Conservation (phyloP, 139 green algal species). For the Tetradesmus obliquus region DNA sequence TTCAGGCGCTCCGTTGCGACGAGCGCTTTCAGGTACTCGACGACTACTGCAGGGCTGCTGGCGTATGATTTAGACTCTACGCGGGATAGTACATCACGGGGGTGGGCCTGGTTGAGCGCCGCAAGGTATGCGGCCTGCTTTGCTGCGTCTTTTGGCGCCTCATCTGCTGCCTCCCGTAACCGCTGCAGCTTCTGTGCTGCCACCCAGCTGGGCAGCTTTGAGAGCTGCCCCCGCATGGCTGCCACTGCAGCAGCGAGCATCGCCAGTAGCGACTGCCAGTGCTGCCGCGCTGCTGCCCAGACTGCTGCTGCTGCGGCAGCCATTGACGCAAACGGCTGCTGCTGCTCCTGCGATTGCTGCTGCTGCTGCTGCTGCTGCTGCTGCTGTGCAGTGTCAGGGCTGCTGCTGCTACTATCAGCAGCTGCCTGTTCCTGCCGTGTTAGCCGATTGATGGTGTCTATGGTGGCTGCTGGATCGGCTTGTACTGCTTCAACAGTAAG, state of each 20-base stretch:
- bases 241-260: conserved; percentile 19
- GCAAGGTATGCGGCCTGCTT: conserved; percentile 61
- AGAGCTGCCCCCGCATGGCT: background rate
- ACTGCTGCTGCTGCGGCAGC: conserved; percentile 6
- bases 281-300: background rate
- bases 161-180: conserved; percentile 56
- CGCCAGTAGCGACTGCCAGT: background rate
- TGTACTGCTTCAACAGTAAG: conserved; percentile 33
- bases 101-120: conserved; percentile 57
- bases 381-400: background rate
- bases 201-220: conserved; percentile 52
- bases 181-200: conserved; percentile 55
- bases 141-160: conserved; percentile 54
- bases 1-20: conserved; percentile 75
- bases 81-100: conserved; percentile 38
- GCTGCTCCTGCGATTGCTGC: conserved; percentile 9
- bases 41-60: conserved; percentile 71
- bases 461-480: conserved; percentile 33
- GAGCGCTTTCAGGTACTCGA: conserved; percentile 92
- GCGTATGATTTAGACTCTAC: conserved; percentile 56
- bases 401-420: conserved; percentile 16
- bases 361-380: conserved; percentile 32
- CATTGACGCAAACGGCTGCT: background rate
- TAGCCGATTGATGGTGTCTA: conserved; percentile 27
- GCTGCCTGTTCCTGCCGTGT: background rate